Conservation (phyloP, 441 rosid species). For the Populus tomentosa region DNA sequence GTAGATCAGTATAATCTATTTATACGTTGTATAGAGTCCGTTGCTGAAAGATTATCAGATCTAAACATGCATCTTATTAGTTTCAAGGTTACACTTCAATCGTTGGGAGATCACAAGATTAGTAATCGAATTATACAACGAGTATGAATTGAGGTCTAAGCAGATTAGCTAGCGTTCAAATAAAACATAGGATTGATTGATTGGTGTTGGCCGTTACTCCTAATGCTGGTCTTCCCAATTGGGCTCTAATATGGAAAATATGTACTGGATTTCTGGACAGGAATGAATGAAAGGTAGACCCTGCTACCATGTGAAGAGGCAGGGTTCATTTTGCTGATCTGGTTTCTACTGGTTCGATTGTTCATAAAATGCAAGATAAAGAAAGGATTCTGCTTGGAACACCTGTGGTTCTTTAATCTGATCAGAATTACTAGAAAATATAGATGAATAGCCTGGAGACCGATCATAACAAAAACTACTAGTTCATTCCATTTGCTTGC, state of each 20-base stretch:
- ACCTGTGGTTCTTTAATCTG: neutral
- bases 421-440: neutral
- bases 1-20: neutral
- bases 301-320: too few species aligned
- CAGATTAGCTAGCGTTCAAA: too few species aligned
- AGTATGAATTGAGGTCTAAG: neutral
- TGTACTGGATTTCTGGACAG: too few species aligned
- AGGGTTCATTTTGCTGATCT: too few species aligned
- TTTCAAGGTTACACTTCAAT: neutral
- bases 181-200: neutral
- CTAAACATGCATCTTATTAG: neutral
- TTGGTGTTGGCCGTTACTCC: neutral
- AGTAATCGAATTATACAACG: neutral
- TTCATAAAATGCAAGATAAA: too few species aligned
- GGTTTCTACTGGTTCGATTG: too few species aligned
- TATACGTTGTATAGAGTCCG: neutral
- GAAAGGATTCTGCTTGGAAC: neutral
- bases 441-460: neutral
- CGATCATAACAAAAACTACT: too few species aligned
- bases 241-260: too few species aligned
- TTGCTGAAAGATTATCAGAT: neutral
- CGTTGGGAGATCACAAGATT: neutral
- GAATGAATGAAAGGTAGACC: too few species aligned
- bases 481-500: too few species aligned
- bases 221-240: neutral